Evolutionary conservation across 2,329 filamentous ascomycete genomes (phyloP).

Genomic region (Paraphoma chrysanthemicola): DNA sequence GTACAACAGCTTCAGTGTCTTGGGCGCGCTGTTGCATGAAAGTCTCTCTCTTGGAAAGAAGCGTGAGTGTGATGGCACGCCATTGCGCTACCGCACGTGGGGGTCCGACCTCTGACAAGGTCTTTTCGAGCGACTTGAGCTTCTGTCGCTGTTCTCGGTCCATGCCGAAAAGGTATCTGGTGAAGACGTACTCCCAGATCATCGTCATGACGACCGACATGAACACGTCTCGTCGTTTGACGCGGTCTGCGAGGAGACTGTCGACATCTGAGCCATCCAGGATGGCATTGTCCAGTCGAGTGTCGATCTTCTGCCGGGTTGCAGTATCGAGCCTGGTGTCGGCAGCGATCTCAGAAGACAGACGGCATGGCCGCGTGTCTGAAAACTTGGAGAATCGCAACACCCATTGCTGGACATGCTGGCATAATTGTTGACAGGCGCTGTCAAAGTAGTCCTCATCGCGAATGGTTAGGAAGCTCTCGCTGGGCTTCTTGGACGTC

Average conservation of each 20-base stretch:
- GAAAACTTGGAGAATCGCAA: conserved; percentile 97
- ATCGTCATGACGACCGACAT: conserved; percentile 99
- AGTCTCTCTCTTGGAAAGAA: conserved; percentile 79
- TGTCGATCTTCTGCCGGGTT: conserved; percentile 79
- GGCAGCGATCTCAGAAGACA: conserved; percentile 83
- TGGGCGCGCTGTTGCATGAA: conserved; percentile 84
- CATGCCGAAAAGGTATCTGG: conserved; percentile 97
- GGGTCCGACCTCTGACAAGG: conserved; percentile 85
- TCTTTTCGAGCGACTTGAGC: conserved; percentile 93
- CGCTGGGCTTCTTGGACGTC: conserved; percentile 61
- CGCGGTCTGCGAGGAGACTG: conserved; percentile 83
- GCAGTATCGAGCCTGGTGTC: conserved; percentile 41
- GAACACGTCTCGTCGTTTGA: conserved; percentile 90
- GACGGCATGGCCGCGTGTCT: conserved; percentile 84
- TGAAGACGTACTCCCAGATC: conserved; percentile 99
- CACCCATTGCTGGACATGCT: conserved; percentile 97
- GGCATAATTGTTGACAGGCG: conserved; percentile 92
- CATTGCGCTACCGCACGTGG: conserved; percentile 91
- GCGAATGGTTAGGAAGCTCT: conserved; percentile 78
- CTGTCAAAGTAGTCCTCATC: conserved; percentile 96
- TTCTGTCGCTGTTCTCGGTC: conserved; percentile 97
- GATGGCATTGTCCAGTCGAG: conserved; percentile 91
- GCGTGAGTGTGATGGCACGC: conserved; percentile 92
- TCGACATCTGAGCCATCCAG: conserved; percentile 95
- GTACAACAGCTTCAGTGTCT: conserved; percentile 94